Conservation (phyloP, 495 filamentous ascomycete genomes). For the Usnea hakonensis region DNA sequence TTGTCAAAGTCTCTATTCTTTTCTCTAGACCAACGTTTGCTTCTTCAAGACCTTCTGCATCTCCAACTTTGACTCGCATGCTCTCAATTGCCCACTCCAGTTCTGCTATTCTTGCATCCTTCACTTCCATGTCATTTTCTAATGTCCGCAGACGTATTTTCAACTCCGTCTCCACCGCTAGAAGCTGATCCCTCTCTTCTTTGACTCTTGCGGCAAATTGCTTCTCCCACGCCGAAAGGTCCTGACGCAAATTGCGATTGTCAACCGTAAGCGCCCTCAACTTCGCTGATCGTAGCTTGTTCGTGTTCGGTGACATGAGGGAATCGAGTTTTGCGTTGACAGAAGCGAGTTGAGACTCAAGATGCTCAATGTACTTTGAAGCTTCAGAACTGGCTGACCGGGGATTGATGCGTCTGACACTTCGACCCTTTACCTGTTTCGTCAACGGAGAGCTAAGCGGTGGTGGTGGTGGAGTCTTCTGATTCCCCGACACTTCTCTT, state of each 20-base stretch:
- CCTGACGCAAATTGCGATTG: slow-evolving; percentile 27
- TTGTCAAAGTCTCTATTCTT: slow-evolving; percentile 33
- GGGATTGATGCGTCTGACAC: slow-evolving; percentile 12
- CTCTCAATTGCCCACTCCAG: slow-evolving; percentile 31
- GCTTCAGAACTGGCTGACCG: slow-evolving; percentile 26
- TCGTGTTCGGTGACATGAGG: slow-evolving; percentile 30
- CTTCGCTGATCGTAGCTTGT: slow-evolving; percentile 32
- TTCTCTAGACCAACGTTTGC: slow-evolving; percentile 33
- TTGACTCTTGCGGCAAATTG: slow-evolving; percentile 36
- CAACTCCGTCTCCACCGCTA: slow-evolving; percentile 28
- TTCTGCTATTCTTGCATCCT: slow-evolving; percentile 25
- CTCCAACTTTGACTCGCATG: slow-evolving; percentile 22
- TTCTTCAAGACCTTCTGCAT: slow-evolving; percentile 30
- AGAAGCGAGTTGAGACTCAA: slow-evolving; percentile 39
- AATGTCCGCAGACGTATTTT: slow-evolving; percentile 21
- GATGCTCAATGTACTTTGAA: slow-evolving; percentile 42
- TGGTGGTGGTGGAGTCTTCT: slow-evolving; percentile 21
- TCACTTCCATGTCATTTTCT: slow-evolving; percentile 28
- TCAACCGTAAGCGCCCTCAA: slow-evolving; percentile 32
- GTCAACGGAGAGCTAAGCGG: slow-evolving; percentile 22
- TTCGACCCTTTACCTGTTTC: slow-evolving; percentile 16
- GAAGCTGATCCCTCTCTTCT: slow-evolving; percentile 30
- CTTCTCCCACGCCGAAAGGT: slow-evolving; percentile 38
- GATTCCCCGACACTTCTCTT: slow-evolving; percentile 21
- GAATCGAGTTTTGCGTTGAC: slow-evolving; percentile 34